These are phyloP conservation scores for Suhomyces bolitotheri DNA, from an alignment of 1,139 yeast species.

Conservation along the genomic window DNA sequence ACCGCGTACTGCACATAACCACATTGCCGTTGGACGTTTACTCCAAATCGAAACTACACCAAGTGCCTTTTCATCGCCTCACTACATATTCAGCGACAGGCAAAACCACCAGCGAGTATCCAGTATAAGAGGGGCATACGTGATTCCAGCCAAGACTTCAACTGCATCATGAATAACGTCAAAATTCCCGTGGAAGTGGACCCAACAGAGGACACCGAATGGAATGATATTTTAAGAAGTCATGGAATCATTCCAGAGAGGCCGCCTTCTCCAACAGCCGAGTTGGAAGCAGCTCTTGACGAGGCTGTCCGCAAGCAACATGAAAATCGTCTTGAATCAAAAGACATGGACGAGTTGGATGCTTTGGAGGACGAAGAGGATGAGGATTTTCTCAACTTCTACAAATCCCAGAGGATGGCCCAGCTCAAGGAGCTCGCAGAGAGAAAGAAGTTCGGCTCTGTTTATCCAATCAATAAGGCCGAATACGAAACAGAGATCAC, in stretches of 20 bases:
- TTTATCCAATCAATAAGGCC: conserved; percentile 75
- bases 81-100: too few relatives aligned
- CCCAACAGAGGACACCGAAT: conserved; percentile 95
- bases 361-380: conserved; percentile 82
- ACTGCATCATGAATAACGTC: conserved; percentile 27
- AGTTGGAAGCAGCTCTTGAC: conserved; percentile 82
- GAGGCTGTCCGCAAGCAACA: conserved; percentile 79
- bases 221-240: conserved; percentile 91
- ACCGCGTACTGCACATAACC: too few relatives aligned
- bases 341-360: conserved; percentile 75
- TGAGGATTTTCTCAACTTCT: conserved; percentile 67
- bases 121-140: too few relatives aligned
- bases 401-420: conserved; percentile 72
- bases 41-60: too few relatives aligned
- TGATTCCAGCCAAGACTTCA: too few relatives aligned
- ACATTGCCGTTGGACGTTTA: too few relatives aligned
- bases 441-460: conserved; percentile 71
- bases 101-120: too few relatives aligned
- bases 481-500: conserved; percentile 89
- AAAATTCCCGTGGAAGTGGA: conserved; percentile 83
- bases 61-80: too few relatives aligned
- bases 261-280: conserved; percentile 85
- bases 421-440: conserved; percentile 65
- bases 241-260: conserved; percentile 92
- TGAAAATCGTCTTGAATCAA: conserved; percentile 70